Evolutionary conservation across 2,329 filamentous ascomycete genomes (phyloP).

Genomic region (Sarocladium oryzae): DNA sequence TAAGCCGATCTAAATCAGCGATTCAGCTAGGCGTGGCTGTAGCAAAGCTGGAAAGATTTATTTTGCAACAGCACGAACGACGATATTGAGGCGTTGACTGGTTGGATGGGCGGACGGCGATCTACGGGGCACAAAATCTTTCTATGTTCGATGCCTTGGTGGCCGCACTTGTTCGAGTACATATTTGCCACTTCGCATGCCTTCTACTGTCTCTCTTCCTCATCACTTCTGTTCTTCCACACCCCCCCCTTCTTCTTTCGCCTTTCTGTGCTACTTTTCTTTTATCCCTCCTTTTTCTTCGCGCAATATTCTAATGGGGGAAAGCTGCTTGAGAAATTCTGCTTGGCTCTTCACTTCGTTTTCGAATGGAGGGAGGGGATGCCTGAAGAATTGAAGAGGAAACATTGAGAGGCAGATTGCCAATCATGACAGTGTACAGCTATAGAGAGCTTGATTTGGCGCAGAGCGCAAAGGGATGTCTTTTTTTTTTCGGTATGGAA

Average conservation of each 20-base stretch:
- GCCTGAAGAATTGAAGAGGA: background rate
- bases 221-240: constrained; percentile 7
- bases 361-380: constrained; percentile 14
- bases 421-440: constrained; percentile 25
- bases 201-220: constrained; percentile 7
- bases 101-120: constrained; percentile 24
- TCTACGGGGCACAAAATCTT: constrained; percentile 22
- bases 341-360: constrained; percentile 14
- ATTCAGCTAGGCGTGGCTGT: background rate
- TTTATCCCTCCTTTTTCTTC: background rate
- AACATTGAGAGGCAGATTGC: constrained; percentile 13
- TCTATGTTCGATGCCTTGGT: constrained; percentile 10
- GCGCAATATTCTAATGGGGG: constrained; percentile 23
- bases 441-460: constrained; percentile 26
- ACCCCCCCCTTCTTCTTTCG: background rate
- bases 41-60: background rate
- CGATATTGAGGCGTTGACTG: constrained; percentile 17
- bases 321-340: constrained; percentile 19
- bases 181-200: constrained; percentile 12
- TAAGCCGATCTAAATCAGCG: constrained; percentile 10
- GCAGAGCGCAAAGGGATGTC: constrained; percentile 23
- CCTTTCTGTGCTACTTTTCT: constrained; percentile 3
- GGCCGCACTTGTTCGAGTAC: constrained; percentile 17
- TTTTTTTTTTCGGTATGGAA: background rate
- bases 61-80: constrained; percentile 9